phyloP scores from a whole-genome alignment of 2,329 filamentous ascomycete species.

The Trichoderma harzianum region DNA sequence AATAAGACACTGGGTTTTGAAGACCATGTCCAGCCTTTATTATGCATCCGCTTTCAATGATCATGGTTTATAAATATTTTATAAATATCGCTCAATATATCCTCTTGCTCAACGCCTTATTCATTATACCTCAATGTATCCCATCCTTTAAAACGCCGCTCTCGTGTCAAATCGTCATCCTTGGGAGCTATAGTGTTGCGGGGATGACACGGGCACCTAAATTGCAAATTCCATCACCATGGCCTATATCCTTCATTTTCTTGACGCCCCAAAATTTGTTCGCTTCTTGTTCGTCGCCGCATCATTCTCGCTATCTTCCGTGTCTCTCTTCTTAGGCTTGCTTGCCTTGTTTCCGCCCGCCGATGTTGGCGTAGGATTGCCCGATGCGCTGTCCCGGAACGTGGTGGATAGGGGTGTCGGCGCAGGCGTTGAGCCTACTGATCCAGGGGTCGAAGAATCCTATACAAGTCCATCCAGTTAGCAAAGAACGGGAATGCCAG shows the following conservation, averaged over 20 bases:
- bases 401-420: slow-evolving; percentile 55
- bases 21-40: neutral
- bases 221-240: neutral
- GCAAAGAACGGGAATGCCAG: neutral
- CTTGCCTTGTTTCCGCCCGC: slow-evolving; percentile 44
- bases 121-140: neutral
- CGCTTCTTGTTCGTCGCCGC: slow-evolving; percentile 51
- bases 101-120: neutral
- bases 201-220: neutral
- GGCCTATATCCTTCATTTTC: slow-evolving; percentile 39
- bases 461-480: slow-evolving; percentile 22
- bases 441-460: slow-evolving; percentile 44
- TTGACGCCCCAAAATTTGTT: slow-evolving; percentile 55
- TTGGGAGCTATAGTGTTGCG: neutral
- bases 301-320: slow-evolving; percentile 59
- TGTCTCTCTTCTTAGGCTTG: slow-evolving; percentile 55
- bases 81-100: neutral
- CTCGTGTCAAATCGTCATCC: neutral
- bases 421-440: slow-evolving; percentile 37
- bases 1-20: neutral
- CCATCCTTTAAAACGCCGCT: neutral
- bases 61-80: neutral
- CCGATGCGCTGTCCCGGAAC: slow-evolving; percentile 49
- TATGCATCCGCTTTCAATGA: neutral
- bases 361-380: slow-evolving; percentile 55